Evolutionary conservation across 345 rosid genomes (phyloP).

Genomic region (Xanthoceras sorbifolium): DNA sequence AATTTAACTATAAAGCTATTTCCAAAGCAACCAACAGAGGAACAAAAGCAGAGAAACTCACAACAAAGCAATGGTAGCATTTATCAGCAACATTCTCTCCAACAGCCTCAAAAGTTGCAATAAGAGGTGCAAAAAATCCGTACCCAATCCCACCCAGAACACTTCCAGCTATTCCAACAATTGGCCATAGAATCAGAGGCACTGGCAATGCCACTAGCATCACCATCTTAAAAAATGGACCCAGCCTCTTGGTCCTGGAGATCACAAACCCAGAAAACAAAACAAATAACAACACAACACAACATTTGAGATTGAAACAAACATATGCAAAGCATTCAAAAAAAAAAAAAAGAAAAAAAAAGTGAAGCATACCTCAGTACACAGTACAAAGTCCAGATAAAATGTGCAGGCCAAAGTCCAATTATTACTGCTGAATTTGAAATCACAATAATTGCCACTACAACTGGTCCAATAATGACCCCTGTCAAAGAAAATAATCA

Average conservation of each 20-base stretch:
- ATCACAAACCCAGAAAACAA: conserved; percentile 1
- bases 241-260: conserved; percentile 69
- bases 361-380: conserved; percentile 53
- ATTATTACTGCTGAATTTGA: conserved; percentile 64
- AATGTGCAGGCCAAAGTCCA: conserved; percentile 88
- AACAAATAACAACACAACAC: neutral
- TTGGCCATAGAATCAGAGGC: conserved; percentile 74
- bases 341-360: neutral
- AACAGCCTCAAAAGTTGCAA: conserved; percentile 78
- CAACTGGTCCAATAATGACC: conserved; percentile 55
- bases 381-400: conserved; percentile 73
- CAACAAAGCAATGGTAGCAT: conserved; percentile 70
- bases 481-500: conserved; percentile 37
- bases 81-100: conserved; percentile 64
- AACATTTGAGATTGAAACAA: neutral
- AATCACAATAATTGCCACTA: conserved; percentile 41
- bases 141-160: conserved; percentile 75
- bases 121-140: conserved; percentile 69
- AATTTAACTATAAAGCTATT: neutral
- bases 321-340: neutral
- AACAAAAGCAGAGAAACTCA: conserved; percentile 30
- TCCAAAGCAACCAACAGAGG: neutral
- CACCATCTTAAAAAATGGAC: conserved; percentile 66
- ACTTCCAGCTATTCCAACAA: conserved; percentile 64
- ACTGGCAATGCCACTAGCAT: conserved; percentile 54